These are phyloP conservation scores for Acanthamoeba royreba DNA, from an alignment of 208 protist genomes.

Conservation along the genomic window DNA sequence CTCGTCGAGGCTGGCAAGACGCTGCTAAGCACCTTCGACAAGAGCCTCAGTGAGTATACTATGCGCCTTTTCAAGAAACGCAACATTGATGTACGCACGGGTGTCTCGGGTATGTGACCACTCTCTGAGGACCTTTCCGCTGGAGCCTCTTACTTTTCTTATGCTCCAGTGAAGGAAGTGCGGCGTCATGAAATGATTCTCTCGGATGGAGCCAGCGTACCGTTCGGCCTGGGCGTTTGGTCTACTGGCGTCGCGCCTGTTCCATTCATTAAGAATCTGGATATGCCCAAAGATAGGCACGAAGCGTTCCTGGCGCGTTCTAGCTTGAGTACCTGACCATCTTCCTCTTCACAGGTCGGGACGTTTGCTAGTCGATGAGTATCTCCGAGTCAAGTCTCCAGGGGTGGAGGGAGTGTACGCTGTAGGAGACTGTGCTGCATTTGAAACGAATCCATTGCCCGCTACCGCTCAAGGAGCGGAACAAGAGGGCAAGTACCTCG, in stretches of 20 bases:
- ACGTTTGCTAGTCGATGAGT: constrained; percentile 54
- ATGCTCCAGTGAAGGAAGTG: constrained; percentile 45
- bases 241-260: not conserved
- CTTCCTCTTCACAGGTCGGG: not conserved
- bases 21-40: constrained; percentile 61
- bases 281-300: not conserved
- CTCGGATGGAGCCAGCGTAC: not conserved
- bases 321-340: not conserved
- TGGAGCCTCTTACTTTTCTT: not conserved
- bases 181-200: not conserved
- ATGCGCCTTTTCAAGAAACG: constrained; percentile 30
- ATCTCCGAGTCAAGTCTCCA: constrained; percentile 33
- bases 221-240: constrained; percentile 59
- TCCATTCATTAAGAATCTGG: not conserved
- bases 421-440: constrained; percentile 24
- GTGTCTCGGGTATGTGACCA: not conserved
- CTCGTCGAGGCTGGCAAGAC: constrained; percentile 61
- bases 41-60: constrained; percentile 42
- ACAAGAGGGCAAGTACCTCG: constrained; percentile 45
- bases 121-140: not conserved
- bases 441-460: constrained; percentile 14
- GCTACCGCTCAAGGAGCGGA: constrained; percentile 47
- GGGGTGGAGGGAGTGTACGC: constrained; percentile 44
- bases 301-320: not conserved
- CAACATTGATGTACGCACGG: not conserved